Conservation (phyloP, 305 asterid species). For the Lippia alba region DNA sequence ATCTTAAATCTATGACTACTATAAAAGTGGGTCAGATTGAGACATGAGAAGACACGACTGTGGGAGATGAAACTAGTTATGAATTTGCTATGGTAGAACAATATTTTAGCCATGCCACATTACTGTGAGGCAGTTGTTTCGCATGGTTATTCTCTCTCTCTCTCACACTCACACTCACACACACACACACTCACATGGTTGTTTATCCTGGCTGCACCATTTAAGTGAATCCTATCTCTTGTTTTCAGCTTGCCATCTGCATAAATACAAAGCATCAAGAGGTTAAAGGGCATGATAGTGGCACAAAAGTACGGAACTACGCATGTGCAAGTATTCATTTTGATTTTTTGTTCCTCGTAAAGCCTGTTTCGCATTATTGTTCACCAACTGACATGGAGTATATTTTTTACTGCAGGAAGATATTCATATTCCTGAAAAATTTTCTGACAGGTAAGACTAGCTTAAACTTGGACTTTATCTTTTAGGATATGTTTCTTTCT, state of each 20-base stretch:
- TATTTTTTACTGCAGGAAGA: slow-evolving; percentile 48
- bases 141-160: background rate
- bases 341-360: slow-evolving; percentile 36
- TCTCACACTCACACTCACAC: too few relatives aligned
- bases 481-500: background rate
- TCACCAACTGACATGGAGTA: slow-evolving; percentile 29
- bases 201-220: background rate
- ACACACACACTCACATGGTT: too few relatives aligned
- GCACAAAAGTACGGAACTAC: slow-evolving; percentile 43
- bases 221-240: slow-evolving; percentile 27
- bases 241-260: slow-evolving; percentile 83
- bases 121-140: background rate
- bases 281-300: slow-evolving; percentile 47
- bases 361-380: slow-evolving; percentile 21
- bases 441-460: slow-evolving; percentile 67
- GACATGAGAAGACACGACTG: background rate
- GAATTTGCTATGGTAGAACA: background rate
- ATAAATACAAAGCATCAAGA: slow-evolving; percentile 61
- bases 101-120: slow-evolving; percentile 7
- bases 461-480: slow-evolving; percentile 5
- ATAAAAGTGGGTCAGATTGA: background rate
- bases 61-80: slow-evolving; percentile 15
- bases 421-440: slow-evolving; percentile 41
- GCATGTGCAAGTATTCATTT: slow-evolving; percentile 46
- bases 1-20: slow-evolving; percentile 3